A percentile compares a stretch with the other conserved stretches of the same genome.
phyloP scores from a whole-genome alignment of 2,329 filamentous ascomycete species.

The Gyromitra esculenta region DNA sequence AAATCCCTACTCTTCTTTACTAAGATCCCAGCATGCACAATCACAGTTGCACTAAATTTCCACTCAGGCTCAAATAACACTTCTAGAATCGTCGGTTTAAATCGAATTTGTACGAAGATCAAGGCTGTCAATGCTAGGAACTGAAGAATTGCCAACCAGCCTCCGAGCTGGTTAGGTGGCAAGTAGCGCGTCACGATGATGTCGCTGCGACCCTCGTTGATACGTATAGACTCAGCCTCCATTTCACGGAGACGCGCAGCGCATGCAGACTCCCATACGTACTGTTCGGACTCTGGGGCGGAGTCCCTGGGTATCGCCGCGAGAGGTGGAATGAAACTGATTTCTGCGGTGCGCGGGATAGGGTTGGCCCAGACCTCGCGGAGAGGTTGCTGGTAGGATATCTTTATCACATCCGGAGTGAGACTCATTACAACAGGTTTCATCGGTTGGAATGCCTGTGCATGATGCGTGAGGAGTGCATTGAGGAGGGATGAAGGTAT shows the following conservation, averaged over 20 bases:
- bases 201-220: constrained; percentile 45
- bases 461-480: constrained; percentile 46
- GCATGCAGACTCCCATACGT: constrained; percentile 46
- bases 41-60: constrained; percentile 53
- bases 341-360: constrained; percentile 44
- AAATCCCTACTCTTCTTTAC: constrained; percentile 55
- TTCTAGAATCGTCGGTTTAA: constrained; percentile 9
- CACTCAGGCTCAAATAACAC: constrained; percentile 50
- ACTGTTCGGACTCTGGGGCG: constrained; percentile 31
- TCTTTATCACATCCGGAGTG: constrained; percentile 41
- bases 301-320: constrained; percentile 29
- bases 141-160: constrained; percentile 38
- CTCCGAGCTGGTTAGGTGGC: constrained; percentile 26
- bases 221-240: constrained; percentile 28
- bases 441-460: constrained; percentile 49
- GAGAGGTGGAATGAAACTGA: constrained; percentile 47
- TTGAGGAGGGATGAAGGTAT: constrained; percentile 48
- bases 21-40: constrained; percentile 52
- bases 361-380: constrained; percentile 53
- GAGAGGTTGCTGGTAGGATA: constrained; percentile 54
- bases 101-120: constrained; percentile 42
- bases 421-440: constrained; percentile 41
- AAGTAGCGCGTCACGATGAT: constrained; percentile 49
- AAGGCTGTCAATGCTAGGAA: constrained; percentile 45
- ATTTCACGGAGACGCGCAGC: constrained; percentile 48